These are phyloP conservation scores for Ceriops tagal DNA, from an alignment of 345 rosid species.

Conservation along the genomic window DNA sequence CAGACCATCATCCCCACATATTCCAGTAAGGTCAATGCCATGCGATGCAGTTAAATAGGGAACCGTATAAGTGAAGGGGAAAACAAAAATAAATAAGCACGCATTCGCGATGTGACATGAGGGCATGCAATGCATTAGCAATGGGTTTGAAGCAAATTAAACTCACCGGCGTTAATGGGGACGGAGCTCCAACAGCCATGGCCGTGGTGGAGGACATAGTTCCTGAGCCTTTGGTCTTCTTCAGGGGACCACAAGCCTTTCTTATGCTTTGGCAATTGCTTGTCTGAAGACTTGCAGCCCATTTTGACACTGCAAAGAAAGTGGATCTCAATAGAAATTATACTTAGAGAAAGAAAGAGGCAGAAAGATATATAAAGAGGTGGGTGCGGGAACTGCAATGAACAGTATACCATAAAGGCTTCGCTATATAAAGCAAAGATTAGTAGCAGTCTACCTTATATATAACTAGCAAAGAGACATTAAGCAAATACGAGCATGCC, in stretches of 20 bases:
- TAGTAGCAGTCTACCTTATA: constrained; percentile 22
- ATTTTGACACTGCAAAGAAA: constrained; percentile 20
- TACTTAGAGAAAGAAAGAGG: constrained; percentile 10
- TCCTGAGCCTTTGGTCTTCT: constrained; percentile 77
- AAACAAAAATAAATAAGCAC: too few species aligned
- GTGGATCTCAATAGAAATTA: not conserved
- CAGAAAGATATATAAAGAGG: constrained; percentile 4
- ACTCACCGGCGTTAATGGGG: constrained; percentile 76
- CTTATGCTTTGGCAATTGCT: constrained; percentile 57
- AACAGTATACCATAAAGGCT: constrained; percentile 31
- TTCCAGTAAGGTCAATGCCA: too few species aligned
- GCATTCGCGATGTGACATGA: too few species aligned
- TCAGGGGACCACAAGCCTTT: constrained; percentile 99
- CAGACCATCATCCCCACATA: too few species aligned
- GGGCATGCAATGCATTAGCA: not conserved
- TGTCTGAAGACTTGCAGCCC: constrained; percentile 47
- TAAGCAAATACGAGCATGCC: too few species aligned
- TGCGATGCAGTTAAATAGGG: too few species aligned
- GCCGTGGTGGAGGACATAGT: constrained; percentile 59
- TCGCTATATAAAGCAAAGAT: constrained; percentile 19
- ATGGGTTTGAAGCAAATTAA: not conserved
- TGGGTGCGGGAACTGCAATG: constrained; percentile 23
- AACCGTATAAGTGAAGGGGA: too few species aligned
- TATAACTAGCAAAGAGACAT: not conserved
- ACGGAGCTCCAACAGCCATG: constrained; percentile 86